Base-by-base conservation (phyloP, 2,329 filamentous ascomycete genomes). In the Aspergillus flavus region DNA sequence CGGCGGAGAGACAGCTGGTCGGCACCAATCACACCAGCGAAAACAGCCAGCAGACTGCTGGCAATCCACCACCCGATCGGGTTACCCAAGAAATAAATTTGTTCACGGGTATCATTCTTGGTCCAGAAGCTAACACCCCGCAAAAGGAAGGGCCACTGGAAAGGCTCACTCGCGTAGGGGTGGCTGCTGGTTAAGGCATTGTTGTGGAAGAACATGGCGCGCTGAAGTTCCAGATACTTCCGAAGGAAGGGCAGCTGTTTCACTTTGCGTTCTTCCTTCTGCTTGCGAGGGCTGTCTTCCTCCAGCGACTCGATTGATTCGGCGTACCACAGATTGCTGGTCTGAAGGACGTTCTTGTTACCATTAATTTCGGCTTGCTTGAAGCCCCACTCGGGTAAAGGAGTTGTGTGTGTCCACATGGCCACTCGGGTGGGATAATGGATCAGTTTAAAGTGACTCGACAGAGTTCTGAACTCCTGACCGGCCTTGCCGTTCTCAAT, bases 51-150 rank as follows among this genome's bases (percentile, higher is more conserved):
- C 61, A 99, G 83, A 80, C 92, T 93, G 79, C 93, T 96, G 16
- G 93, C 89, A 67, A 99, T 86, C 95, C 95, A 99, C 94, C 96
- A 99, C 63, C 94, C 95, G 66, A 98, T 80, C 0, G 95, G 95
- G 81, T 99, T 99, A 62, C 95, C 95, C 34, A 99, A 83, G 84
- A 99, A 99, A 82, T 99, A 99, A 69, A 99, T 99, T 79, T 99
- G 95, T 82, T 96, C 89, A 65, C 92, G 89, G 11, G 94, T 97
- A 61, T 96, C 92, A 77, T 92, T 93, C 77, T 98, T 91, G 10
- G 95, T 99, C 95, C 95, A 99, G 89, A 99, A 99, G 80, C 93
- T 97, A 71, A 99, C 94, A 80, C 95, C 95, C 34, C 95, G 90
- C 62, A 99, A 87, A 75, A 99, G 85, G 87, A 99, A 98, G 1